Base-by-base conservation (phyloP, 352 stramenopile genomes). In the Pythium insidiosum region DNA sequence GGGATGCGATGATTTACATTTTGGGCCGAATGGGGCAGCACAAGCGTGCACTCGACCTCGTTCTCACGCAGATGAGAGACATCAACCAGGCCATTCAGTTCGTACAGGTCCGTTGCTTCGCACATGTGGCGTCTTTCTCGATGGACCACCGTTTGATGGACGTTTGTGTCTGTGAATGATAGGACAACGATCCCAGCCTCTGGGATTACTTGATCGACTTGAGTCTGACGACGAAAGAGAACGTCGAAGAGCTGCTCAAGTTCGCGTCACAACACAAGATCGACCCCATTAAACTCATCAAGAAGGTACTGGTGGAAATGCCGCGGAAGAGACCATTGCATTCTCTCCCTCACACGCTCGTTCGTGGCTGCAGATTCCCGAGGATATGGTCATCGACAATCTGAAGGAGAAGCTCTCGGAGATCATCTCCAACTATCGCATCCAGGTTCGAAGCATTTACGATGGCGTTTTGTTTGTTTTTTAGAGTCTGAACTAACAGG, bases 1-100 rank as follows among this genome's bases (percentile, higher is more conserved):
- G 76, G 76, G 76, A 88, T 38, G 73, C 80, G 11, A 92, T 92
- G 80, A 89, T 92, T 47, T 92, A 88, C 55, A 85, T 89, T 40
- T 47, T 92, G 21, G 77, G 80, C 18, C 80, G 80, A 36, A 89
- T 92, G 80, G 80, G 80, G 6, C 76, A 92, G 35, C 74, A 92
- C 59, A 89, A 89, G 69, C 79, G 81, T 29, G 80, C 80, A 9
- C 62, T 92, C 4, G 80, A 92, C 44, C 48, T 92, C 12, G 88
- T 92, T 40, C 57, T 89, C 43, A 92, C 76, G 5, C 80, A 92
- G 48, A 75, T 79, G 41, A 61, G 63, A 7, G 76, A 92, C 39
- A 83, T 92, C 38, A 82, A 86, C 43, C 74, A 89, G 39, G 76
- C 80, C 3, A 88, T 92, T 29, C 74, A 84, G 43, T 92, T 88